Evolutionary conservation across 352 stramenopile genomes (phyloP), one percentile per base, ranked within the genome.

Genomic region (Chrysophaeum taylorii): DNA sequence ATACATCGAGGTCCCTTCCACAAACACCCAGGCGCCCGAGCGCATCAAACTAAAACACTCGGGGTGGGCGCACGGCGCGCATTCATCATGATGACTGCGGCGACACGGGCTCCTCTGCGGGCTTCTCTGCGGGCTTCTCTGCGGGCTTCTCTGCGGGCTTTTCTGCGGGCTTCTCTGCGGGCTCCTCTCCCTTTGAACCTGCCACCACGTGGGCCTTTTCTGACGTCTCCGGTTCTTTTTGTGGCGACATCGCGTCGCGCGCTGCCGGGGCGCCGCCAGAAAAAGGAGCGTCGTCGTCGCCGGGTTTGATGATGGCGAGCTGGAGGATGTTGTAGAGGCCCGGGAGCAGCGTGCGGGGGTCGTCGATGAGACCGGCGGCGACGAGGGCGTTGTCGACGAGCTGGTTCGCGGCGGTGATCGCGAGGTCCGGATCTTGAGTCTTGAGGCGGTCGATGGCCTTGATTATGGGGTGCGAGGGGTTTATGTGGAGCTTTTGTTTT

Each of bases 401-500:
- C 85, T 98, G 89, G 73, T 90, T 76, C 18, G 78, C 79, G 18
- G 88, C 72, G 15, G 85, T 63, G 36, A 75, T 42, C 15, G 81
- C 81, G 70, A 92, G 79, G 0, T 87, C 87, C 0, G 94, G 84
- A 41, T 90, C 75, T 2, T 39, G 7, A n/a, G n/a, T n/a, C n/a
- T n/a, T n/a, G n/a, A n/a, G n/a, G n/a, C n/a, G n/a, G 75, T 96
- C 89, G 37, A 99, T 75, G 64, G 93, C 87, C 16, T 96, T 81
- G 70, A 98, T 92, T 71, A 99, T 93, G 62, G 92, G 91, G 81
- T 99, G 94, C 52, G 87, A 89, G 33, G 94, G 91, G 87, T 99
- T 99, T 72, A 99, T 89, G 80, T 99, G 93, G 54, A 99, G 84
- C 68, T 95, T 89, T 83, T 99, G 92, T 83, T 97, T 97, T 35